These are phyloP conservation scores for Polyrhizophydium stewartii DNA, from an alignment of 371 early-diverging fungal genomes.

Conservation along the genomic window DNA sequence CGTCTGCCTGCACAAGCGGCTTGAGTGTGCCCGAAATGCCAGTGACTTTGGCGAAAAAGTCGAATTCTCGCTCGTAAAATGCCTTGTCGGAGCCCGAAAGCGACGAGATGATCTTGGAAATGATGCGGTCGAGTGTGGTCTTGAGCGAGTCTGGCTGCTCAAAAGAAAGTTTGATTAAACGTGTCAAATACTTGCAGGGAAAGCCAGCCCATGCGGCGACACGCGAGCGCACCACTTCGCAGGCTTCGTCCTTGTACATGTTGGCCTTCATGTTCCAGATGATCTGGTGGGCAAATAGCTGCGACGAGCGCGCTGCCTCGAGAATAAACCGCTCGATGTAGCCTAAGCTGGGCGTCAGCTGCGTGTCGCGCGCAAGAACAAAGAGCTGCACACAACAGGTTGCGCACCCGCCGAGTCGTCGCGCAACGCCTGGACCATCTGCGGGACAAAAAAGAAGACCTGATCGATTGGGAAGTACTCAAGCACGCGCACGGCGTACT, in stretches of 20 bases:
- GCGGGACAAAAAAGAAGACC: slow-evolving; percentile 98
- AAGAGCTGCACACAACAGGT: background rate
- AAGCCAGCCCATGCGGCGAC: slow-evolving; percentile 13
- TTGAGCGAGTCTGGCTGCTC: slow-evolving; percentile 59
- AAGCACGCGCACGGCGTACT: slow-evolving; percentile 89
- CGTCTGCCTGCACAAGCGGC: slow-evolving; percentile 76
- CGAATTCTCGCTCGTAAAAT: slow-evolving; percentile 93
- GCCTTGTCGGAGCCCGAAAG: slow-evolving; percentile 80
- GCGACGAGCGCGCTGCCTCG: slow-evolving; percentile 86
- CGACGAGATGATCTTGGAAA: slow-evolving; percentile 65
- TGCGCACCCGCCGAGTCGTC: slow-evolving; percentile 66
- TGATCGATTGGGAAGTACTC: slow-evolving; percentile 87
- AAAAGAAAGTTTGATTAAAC: slow-evolving; percentile 7
- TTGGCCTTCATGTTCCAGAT: slow-evolving; percentile 99
- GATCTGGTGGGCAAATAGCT: slow-evolving; percentile 97
- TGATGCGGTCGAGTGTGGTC: slow-evolving; percentile 82
- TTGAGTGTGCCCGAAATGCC: slow-evolving; percentile 96
- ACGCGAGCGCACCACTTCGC: background rate
- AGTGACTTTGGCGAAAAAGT: slow-evolving; percentile 92
- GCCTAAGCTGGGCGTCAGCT: slow-evolving; percentile 36
- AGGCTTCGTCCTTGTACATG: slow-evolving; percentile 51
- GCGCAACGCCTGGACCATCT: slow-evolving; percentile 97
- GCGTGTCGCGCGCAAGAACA: background rate
- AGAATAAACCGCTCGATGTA: slow-evolving; percentile 92
- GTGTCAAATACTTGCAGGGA: slow-evolving; percentile 8